phyloP scores from a whole-genome alignment of 352 stramenopile genomes.

The Pythium inflatum region DNA sequence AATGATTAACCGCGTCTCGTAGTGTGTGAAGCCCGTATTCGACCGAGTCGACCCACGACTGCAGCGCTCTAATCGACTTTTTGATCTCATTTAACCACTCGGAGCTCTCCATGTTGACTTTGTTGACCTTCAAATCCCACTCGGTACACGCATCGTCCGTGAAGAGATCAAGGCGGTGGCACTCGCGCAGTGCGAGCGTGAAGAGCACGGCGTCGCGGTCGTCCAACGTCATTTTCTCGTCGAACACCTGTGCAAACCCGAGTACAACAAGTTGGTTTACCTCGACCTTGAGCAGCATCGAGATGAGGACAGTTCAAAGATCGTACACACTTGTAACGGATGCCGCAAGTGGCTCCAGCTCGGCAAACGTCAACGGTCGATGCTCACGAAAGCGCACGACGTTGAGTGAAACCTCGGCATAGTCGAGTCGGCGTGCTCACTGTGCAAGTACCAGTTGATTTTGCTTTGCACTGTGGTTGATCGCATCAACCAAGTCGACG shows the following conservation, averaged over 20 bases:
- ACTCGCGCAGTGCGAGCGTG: constrained; percentile 23
- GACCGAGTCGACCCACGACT: background rate
- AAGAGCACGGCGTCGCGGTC: constrained; percentile 20
- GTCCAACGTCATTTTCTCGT: constrained; percentile 25
- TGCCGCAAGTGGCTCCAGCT: constrained; percentile 14
- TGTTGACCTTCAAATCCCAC: constrained; percentile 19
- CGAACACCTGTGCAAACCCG: constrained; percentile 10
- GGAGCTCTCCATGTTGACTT: constrained; percentile 27
- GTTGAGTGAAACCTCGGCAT: too few relatives aligned
- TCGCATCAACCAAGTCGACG: too few relatives aligned
- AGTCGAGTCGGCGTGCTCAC: too few relatives aligned
- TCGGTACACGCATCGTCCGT: background rate
- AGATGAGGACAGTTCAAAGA: constrained; percentile 12
- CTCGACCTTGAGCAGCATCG: background rate
- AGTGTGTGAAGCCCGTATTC: too few relatives aligned
- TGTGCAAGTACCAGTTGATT: too few relatives aligned
- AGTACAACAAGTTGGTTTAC: constrained; percentile 6
- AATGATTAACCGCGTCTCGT: too few relatives aligned
- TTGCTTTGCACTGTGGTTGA: too few relatives aligned
- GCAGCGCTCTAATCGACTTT: background rate
- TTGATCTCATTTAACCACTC: constrained; percentile 13
- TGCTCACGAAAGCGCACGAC: too few relatives aligned
- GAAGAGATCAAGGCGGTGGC: background rate
- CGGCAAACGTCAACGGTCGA: background rate
- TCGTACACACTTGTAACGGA: constrained; percentile 23